Conservation (phyloP, 2,329 filamentous ascomycete species). For the Ceratocystiopsis minuta region DNA sequence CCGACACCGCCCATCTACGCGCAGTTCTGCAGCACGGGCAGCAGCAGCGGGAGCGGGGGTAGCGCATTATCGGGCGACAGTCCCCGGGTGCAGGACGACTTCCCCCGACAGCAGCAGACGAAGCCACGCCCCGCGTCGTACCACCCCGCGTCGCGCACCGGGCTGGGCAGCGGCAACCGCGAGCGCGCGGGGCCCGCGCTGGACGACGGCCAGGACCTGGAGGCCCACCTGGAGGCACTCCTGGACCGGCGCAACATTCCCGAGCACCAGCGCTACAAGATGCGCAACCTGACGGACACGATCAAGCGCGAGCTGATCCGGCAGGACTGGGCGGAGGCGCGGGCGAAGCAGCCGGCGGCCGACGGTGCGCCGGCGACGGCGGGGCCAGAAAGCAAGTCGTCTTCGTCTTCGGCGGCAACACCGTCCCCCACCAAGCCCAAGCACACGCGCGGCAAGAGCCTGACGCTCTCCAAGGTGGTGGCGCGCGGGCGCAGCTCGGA, state of each 20-base stretch:
- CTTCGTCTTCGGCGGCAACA: constrained; percentile 10
- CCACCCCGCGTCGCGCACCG: constrained; percentile 17
- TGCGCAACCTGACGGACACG: constrained; percentile 71
- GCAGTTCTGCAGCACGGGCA: constrained; percentile 37
- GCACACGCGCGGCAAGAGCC: constrained; percentile 53
- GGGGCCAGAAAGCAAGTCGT: constrained; percentile 25
- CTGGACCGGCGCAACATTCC: constrained; percentile 84
- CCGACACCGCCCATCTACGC: constrained; percentile 61
- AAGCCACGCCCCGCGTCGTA: constrained; percentile 35
- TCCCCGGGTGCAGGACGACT: no score
- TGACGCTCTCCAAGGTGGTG: constrained; percentile 48
- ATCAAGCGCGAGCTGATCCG: constrained; percentile 94
- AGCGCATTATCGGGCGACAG: no score
- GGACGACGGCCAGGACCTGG: constrained; percentile 39
- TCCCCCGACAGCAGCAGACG: no score
- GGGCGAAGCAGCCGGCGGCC: constrained; percentile 17
- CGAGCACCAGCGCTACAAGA: constrained; percentile 83
- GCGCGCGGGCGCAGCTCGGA: constrained; percentile 15
- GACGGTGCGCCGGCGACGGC: background rate
- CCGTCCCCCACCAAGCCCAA: constrained; percentile 26
- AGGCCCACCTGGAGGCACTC: constrained; percentile 40
- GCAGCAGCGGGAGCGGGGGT: background rate
- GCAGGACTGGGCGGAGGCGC: constrained; percentile 62
- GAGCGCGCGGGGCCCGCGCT: constrained; percentile 17
- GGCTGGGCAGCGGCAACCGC: constrained; percentile 9